A percentile compares a stretch with the other conserved stretches of the same genome.
These are phyloP conservation scores for Agaricus sinodeliciosus DNA, from an alignment of 768 basidiomycete genomes.

Conservation along the genomic window DNA sequence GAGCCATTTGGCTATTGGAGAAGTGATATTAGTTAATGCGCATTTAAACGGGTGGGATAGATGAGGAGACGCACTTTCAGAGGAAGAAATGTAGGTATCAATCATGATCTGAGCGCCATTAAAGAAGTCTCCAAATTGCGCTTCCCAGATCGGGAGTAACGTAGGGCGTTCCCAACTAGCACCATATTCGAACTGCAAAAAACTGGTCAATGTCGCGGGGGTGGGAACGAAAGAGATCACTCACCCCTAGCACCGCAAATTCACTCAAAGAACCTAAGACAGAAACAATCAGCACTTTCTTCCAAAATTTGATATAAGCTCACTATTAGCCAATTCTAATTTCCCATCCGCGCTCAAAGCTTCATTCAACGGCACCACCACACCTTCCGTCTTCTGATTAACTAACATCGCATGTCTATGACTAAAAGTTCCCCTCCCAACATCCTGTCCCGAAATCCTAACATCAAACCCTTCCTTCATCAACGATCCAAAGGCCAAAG, in stretches of 20 bases:
- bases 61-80: conserved; percentile 55
- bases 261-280: conserved; percentile 76
- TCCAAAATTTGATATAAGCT: conserved; percentile 14
- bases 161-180: conserved; percentile 84
- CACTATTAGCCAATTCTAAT: conserved; percentile 85
- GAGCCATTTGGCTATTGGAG: conserved; percentile 76
- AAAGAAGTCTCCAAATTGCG: conserved; percentile 94
- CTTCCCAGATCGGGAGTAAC: conserved; percentile 86
- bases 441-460: conserved; percentile 90
- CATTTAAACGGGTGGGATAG: neutral
- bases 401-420: conserved; percentile 91
- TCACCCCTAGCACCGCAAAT: conserved; percentile 79
- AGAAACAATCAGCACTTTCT: neutral
- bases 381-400: conserved; percentile 76
- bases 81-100: conserved; percentile 81
- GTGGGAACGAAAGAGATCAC: conserved; percentile 17
- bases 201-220: neutral
- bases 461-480: conserved; percentile 80
- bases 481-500: conserved; percentile 82
- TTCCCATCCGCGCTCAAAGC: conserved; percentile 53
- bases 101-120: conserved; percentile 89
- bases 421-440: conserved; percentile 86
- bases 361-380: conserved; percentile 78
- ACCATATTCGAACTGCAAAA: conserved; percentile 76
- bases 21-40: neutral